Evolutionary conservation across 2,329 filamentous ascomycete species (phyloP), one percentile per base, ranked within the genome.

Genomic region (Aphanocladium album): DNA sequence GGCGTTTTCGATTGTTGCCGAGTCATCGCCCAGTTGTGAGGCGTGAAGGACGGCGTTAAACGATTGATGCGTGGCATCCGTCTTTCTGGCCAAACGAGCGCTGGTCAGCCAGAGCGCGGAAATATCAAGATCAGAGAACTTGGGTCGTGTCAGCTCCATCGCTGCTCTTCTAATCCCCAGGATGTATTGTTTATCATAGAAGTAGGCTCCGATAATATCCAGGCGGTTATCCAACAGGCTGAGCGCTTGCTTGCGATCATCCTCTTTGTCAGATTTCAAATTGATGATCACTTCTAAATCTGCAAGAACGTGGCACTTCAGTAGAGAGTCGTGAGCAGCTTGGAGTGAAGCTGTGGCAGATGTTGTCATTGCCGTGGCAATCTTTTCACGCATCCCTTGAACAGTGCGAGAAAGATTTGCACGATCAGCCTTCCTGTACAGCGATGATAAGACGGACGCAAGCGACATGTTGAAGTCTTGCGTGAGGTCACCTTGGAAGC

Each of bases 41-140:
- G 96, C 95, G 74, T 95, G 91, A 2, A 98, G 81, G 25, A 98
- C 91, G 16, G 93, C 92, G 71, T 96, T 95, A 77, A 97, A 96
- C 1, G 95, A 96, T 67, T 93, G 92, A 59, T 91, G 88, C 58
- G 88, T 88, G 17, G 89, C 89, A 63, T 90, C 89, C 8, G 89
- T 85, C 75, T 98, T 97, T 61, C 95, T 85, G 19, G 93, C 92
- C 33, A 99, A 81, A 64, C 89, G 86, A 46, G 93, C 91, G 66
- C 89, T 96, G 2, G 87, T 86, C 2, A 98, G 78, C 93, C 93
- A 99, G 11, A 91, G 80, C 0, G 88, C 84, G 3, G 93, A 93
- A 64, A 96, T 86, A 64, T 96, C 90, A 1, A 85, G 77, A 64
- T 89, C 82, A 2, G 80, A 82, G 67, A 91, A 95, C 30, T 81